phyloP scores from a whole-genome alignment of 345 rosid species.

The Camelina sativa region DNA sequence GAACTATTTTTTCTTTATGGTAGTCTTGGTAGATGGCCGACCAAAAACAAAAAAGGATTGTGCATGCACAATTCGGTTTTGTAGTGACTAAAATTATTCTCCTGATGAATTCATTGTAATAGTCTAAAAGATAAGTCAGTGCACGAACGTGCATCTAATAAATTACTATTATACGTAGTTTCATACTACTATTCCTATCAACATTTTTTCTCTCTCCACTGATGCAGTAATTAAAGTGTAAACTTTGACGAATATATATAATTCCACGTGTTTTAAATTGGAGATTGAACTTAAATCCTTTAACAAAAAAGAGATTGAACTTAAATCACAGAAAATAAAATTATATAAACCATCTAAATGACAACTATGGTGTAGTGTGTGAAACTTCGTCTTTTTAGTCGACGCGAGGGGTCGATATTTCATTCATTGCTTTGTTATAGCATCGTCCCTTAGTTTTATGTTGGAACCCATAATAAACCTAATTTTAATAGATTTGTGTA shows the following conservation, averaged over 20 bases:
- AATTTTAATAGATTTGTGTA: too few species aligned
- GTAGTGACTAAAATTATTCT: neutral
- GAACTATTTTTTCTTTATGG: neutral
- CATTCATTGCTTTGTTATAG: neutral
- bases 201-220: neutral
- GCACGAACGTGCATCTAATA: constrained; percentile 16
- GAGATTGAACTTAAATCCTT: neutral
- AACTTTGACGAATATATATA: neutral
- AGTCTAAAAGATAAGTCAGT: neutral
- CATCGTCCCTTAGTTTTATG: neutral
- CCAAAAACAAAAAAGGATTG: constrained; percentile 19
- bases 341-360: neutral
- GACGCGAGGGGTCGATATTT: neutral
- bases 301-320: neutral
- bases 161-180: neutral
- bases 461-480: too few species aligned
- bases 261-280: neutral
- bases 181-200: constrained; percentile 7
- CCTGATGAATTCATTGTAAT: constrained; percentile 3
- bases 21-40: constrained; percentile 40
- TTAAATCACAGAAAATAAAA: neutral
- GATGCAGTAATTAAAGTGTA: neutral
- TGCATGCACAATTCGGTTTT: constrained; percentile 26
- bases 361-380: neutral
- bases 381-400: neutral